These are phyloP conservation scores for Orychophragmus violaceus DNA, from an alignment of 345 rosid species.

Conservation along the genomic window DNA sequence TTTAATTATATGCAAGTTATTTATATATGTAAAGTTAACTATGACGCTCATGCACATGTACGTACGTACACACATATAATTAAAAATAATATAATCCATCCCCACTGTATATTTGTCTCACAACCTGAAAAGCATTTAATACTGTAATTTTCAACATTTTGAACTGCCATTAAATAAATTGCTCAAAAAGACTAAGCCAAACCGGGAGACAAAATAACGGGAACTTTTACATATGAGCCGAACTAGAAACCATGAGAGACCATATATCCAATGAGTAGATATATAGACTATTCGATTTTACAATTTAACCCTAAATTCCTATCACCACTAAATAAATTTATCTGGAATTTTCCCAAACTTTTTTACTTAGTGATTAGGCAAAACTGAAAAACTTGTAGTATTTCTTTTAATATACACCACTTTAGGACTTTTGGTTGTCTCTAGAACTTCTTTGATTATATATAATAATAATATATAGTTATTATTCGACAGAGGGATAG, in stretches of 20 bases:
- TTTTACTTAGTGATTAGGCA: background rate
- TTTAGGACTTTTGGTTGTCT: background rate
- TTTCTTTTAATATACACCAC: background rate
- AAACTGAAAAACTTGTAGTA: background rate
- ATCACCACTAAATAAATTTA: background rate
- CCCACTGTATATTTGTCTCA: too few relatives aligned
- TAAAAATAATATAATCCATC: too few relatives aligned
- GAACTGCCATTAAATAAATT: too few relatives aligned
- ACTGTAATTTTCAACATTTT: too few relatives aligned
- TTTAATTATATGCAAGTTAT: background rate
- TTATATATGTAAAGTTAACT: background rate
- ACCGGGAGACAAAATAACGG: background rate
- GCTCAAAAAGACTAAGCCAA: background rate
- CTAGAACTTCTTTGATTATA: slow-evolving; percentile 8
- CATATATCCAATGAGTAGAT: background rate
- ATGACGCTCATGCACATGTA: background rate
- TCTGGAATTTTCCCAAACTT: background rate
- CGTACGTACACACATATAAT: too few relatives aligned
- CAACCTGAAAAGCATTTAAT: too few relatives aligned
- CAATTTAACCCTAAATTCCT: background rate
- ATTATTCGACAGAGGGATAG: slow-evolving; percentile 18
- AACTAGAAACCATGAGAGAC: too few relatives aligned
- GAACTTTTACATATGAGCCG: background rate
- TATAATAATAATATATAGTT: too few relatives aligned
- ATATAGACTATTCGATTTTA: background rate